Percentiles rank a stretch among this genome's conserved stretches.
These are phyloP conservation scores for Tanacetum coccineum DNA, from an alignment of 129 eudicot genomes.

Conservation along the genomic window DNA sequence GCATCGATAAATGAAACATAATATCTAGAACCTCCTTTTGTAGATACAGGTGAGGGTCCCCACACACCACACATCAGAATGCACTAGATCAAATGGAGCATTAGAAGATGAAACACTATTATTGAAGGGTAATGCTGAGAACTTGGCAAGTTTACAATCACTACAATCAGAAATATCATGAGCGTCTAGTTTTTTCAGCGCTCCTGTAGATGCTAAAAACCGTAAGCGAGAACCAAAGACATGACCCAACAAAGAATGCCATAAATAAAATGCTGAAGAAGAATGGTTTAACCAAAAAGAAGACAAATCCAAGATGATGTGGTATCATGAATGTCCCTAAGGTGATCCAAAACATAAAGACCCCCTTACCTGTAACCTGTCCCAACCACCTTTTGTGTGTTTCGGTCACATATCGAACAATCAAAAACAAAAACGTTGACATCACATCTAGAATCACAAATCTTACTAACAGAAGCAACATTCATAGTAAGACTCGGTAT, in stretches of 20 bases:
- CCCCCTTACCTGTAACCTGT: not conserved
- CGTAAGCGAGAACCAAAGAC: not conserved
- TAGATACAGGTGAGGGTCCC: not conserved
- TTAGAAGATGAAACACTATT: not conserved
- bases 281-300: not conserved
- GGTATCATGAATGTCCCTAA: not conserved
- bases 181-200: not conserved
- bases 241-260: not conserved
- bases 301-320: not conserved
- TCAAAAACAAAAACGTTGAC: not conserved
- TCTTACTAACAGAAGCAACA: not conserved
- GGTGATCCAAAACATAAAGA: not conserved
- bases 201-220: not conserved
- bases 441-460: not conserved
- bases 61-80: not conserved
- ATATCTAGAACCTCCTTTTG: not conserved
- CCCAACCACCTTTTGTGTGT: conserved; percentile 1
- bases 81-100: not conserved
- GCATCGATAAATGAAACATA: not conserved
- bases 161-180: not conserved
- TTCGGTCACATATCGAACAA: not conserved
- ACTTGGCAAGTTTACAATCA: not conserved
- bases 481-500: not conserved
- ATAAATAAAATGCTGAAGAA: not conserved
- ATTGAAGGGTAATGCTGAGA: not conserved